Base-by-base conservation (phyloP, 1,284 basidiomycete genomes). In the Trametes pubescens region DNA sequence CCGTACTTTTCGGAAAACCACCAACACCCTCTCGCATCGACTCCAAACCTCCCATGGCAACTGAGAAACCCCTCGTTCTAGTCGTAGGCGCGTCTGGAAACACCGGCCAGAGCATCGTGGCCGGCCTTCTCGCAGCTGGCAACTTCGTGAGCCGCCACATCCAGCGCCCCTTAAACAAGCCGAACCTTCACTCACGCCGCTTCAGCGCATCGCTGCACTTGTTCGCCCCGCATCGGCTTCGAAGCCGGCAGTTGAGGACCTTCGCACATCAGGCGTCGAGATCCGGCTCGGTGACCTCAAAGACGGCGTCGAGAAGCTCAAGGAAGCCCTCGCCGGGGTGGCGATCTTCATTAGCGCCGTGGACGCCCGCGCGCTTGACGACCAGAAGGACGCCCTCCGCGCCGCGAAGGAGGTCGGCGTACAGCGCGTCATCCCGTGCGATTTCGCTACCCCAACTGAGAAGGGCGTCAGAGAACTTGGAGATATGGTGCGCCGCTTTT, bases 71-170 rank as follows among this genome's bases (percentile, higher is more conserved):
- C n/a, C 68, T 68, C 35, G 72, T 72, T 1, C 62, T 71, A 55
- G 62, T 73, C 26, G 35, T 71, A 10, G 71, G 71, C 9, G 69
- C 65, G 4, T 66, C 70, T 18, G 72, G 71, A 11, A 51, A 34
- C 35, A 71, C 72, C 14, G 72, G 69, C 0, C 14, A 37, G 26
- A 46, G 51, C 24, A 65, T 73, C 52, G 55, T 69, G 10, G 38
- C 65, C 0, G 71, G 60, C 0, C 67, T 73, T 1, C 37, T 67
- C n/a, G 54, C 51, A 6, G 55, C 62, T 18, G 64, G 65, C 1
- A 51, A 61, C n/a, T 71, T 69, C 53, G 69, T 72, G 52, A n/a
- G 69, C 66, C 10, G 16, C 38, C n/a, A 7, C 11, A 38, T 22
- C 18, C 34, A 40, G 8, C 8, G 7, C 26, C 9, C 22, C 26